Percentiles rank a stretch among this genome's conserved stretches.
These are phyloP conservation scores for Puccinia novopanici DNA, from an alignment of 1,284 basidiomycete species.

Conservation along the genomic window DNA sequence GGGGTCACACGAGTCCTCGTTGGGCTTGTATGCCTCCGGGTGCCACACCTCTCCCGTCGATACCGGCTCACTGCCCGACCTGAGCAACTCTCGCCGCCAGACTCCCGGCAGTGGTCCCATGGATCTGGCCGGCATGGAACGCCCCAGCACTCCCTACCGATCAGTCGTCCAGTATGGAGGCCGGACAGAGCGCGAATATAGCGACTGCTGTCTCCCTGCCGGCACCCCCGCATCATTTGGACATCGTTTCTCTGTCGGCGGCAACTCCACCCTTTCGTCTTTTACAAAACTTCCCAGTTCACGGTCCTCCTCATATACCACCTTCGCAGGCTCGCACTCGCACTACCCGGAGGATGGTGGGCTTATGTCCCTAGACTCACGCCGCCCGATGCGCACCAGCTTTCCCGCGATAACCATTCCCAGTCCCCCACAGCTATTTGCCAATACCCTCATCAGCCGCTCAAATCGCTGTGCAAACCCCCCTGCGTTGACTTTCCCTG, in stretches of 20 bases:
- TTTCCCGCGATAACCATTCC: constrained; percentile 27
- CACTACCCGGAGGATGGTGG: not conserved
- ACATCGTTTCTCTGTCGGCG: not conserved
- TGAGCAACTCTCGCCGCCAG: constrained; percentile 27
- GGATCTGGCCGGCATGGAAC: not conserved
- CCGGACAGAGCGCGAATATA: not conserved
- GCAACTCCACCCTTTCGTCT: not conserved
- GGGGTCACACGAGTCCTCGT: not conserved
- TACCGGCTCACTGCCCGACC: constrained; percentile 25
- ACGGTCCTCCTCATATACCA: not conserved
- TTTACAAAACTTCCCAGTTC: not conserved
- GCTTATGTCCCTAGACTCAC: not conserved
- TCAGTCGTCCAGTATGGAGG: not conserved
- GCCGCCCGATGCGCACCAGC: not conserved
- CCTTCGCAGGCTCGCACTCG: not conserved
- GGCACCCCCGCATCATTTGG: not conserved
- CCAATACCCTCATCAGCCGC: constrained; percentile 12
- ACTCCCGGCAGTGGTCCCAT: constrained; percentile 21
- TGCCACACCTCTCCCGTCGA: not conserved
- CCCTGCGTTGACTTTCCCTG: not conserved
- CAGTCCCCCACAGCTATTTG: constrained; percentile 36
- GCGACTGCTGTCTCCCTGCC: not conserved
- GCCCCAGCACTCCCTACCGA: not conserved
- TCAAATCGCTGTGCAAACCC: not conserved
- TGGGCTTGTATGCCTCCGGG: not conserved